Percentiles rank a stretch among this genome's conserved stretches.
Conservation (phyloP, 257 asterid species). For the Paulownia fortunei region DNA sequence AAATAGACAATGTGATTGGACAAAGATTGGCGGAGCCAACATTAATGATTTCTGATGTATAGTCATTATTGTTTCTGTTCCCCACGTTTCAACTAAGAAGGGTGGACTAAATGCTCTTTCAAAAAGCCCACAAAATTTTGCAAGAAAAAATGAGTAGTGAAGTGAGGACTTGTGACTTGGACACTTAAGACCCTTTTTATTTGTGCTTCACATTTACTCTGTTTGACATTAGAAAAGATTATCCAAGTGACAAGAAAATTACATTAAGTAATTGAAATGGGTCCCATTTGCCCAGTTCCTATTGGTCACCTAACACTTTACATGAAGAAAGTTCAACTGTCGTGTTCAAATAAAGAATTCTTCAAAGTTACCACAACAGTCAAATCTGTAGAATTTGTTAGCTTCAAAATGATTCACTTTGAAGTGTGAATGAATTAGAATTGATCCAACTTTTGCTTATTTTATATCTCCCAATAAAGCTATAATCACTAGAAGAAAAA, state of each 20-base stretch:
- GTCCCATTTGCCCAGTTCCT: background rate
- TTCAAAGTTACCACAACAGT: background rate
- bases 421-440: background rate
- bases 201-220: conserved; percentile 40
- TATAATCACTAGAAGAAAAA: too few relatives aligned
- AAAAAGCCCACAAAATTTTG: conserved; percentile 12
- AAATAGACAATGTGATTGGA: background rate
- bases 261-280: conserved; percentile 7
- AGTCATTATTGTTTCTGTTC: conserved; percentile 36
- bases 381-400: background rate
- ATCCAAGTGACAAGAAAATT: background rate
- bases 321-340: conserved; percentile 15
- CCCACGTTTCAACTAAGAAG: conserved; percentile 33
- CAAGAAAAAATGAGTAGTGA: too few relatives aligned
- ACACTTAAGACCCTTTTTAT: background rate
- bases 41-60: conserved; percentile 35
- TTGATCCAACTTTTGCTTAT: background rate
- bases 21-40: conserved; percentile 13
- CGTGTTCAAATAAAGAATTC: background rate
- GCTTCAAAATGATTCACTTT: background rate
- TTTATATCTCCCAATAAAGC: background rate
- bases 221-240: conserved; percentile 18
- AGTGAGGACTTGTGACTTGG: background rate
- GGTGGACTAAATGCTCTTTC: background rate
- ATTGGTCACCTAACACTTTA: conserved; percentile 32